A percentile compares a stretch with the other conserved stretches of the same genome.
Conservation (phyloP, 2,329 filamentous ascomycete genomes). For the Exophiala mesophila region DNA sequence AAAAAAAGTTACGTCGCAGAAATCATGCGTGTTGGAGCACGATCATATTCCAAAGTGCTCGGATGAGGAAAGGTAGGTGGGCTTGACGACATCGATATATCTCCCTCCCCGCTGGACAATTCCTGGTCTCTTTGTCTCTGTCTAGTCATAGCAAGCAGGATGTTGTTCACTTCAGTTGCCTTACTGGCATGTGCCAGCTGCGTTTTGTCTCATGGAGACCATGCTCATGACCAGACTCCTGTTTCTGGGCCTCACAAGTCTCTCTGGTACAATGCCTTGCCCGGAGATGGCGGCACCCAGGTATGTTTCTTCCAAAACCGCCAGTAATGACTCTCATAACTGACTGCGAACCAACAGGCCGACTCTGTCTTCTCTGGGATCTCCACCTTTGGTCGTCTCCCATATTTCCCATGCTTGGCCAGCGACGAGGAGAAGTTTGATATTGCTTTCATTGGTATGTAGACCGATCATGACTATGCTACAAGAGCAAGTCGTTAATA, state of each 20-base stretch:
- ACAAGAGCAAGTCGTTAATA: not conserved
- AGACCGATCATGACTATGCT: not conserved
- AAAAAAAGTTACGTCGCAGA: not conserved
- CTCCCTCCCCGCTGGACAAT: not conserved
- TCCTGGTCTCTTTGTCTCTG: constrained; percentile 1
- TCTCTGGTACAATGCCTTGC: constrained; percentile 77
- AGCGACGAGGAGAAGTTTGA: constrained; percentile 68
- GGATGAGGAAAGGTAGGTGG: not conserved
- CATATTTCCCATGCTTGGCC: constrained; percentile 72
- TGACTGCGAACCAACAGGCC: constrained; percentile 55
- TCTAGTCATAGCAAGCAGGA: constrained; percentile 8
- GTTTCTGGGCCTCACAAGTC: constrained; percentile 66
- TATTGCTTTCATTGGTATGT: constrained; percentile 74
- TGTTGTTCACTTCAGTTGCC: constrained; percentile 22
- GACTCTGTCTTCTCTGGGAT: constrained; percentile 87
- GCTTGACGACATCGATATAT: not conserved
- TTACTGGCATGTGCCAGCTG: constrained; percentile 42
- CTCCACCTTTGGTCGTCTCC: constrained; percentile 74
- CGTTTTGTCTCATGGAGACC: constrained; percentile 55
- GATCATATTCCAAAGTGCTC: not conserved
- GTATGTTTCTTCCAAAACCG: too few species aligned
- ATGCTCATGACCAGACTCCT: constrained; percentile 53
- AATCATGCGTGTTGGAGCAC: not conserved
- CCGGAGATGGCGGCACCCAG: constrained; percentile 79
- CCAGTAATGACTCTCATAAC: too few species aligned